Evolutionary conservation across 2,329 filamentous ascomycete species (phyloP).

Genomic region (Pyrenophora graminea): DNA sequence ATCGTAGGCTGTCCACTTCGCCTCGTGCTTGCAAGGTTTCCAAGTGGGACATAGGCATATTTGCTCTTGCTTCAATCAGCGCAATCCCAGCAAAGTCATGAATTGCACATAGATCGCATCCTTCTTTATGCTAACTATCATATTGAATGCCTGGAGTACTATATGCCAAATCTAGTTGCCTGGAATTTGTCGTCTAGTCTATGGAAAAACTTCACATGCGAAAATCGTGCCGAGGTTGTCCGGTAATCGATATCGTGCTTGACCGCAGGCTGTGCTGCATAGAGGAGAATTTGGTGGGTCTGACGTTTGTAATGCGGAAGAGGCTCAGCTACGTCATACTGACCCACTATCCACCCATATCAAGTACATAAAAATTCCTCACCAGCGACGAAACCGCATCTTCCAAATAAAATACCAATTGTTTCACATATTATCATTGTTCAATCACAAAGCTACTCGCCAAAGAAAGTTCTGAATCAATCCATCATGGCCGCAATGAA

Average conservation of each 20-base stretch:
- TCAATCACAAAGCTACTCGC: background rate
- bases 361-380: background rate
- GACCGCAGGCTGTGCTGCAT: too few species aligned
- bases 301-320: constrained; percentile 5
- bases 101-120: too few species aligned
- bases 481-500: constrained; percentile 42
- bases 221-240: background rate
- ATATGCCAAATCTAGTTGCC: too few species aligned
- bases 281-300: background rate
- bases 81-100: too few species aligned
- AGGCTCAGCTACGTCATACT: constrained; percentile 17
- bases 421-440: background rate
- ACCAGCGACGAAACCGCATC: background rate
- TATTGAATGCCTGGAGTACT: too few species aligned
- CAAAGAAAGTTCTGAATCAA: background rate
- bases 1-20: too few species aligned
- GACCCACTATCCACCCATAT: constrained; percentile 2
- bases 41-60: too few species aligned
- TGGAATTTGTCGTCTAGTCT: too few species aligned
- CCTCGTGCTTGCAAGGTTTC: too few species aligned
- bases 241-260: background rate
- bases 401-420: background rate
- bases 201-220: too few species aligned
- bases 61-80: too few species aligned
- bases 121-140: too few species aligned